Percentiles rank a stretch among this genome's conserved stretches.
phyloP scores from a whole-genome alignment of 139 green algal genomes.

The Pedinophyceae sp. region DNA sequence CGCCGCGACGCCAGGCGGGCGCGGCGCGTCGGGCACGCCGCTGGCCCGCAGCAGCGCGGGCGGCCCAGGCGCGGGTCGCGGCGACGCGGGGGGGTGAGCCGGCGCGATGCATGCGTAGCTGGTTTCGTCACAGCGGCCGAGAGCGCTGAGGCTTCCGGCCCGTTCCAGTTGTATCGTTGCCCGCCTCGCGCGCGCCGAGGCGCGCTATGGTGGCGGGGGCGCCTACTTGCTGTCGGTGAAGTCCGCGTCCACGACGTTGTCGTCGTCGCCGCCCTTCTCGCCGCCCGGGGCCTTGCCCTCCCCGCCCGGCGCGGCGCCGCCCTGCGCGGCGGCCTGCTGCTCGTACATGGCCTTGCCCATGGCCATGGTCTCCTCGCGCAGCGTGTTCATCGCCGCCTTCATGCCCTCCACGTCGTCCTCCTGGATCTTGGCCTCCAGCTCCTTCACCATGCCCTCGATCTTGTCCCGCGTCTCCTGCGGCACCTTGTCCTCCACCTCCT shows the following conservation, averaged over 20 bases:
- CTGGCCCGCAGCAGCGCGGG: too few species aligned
- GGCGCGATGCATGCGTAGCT: too few species aligned
- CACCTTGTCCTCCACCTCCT: conserved; percentile 92
- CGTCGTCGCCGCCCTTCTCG: conserved; percentile 28
- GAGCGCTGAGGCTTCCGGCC: too few species aligned
- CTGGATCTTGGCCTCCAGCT: conserved; percentile 42
- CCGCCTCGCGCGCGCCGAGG: too few species aligned
- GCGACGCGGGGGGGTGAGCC: too few species aligned
- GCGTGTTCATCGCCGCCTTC: conserved; percentile 69
- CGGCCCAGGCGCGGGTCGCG: too few species aligned
- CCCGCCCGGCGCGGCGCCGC: conserved; percentile 16
- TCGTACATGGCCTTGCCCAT: conserved; percentile 83
- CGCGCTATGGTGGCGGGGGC: too few species aligned
- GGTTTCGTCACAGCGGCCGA: too few species aligned
- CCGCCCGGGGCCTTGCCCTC: not conserved
- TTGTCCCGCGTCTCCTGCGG: conserved; percentile 62
- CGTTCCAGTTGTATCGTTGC: too few species aligned
- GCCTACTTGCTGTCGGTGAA: conserved; percentile 73
- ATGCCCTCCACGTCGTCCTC: conserved; percentile 60
- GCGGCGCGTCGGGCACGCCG: too few species aligned
- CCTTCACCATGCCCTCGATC: conserved; percentile 67
- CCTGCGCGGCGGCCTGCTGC: conserved; percentile 15
- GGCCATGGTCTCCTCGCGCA: conserved; percentile 77
- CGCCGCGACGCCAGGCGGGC: too few species aligned
- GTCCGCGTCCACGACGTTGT: conserved; percentile 92